These are phyloP conservation scores for Pythium rishiriense DNA, from an alignment of 352 stramenopile genomes.

Conservation along the genomic window DNA sequence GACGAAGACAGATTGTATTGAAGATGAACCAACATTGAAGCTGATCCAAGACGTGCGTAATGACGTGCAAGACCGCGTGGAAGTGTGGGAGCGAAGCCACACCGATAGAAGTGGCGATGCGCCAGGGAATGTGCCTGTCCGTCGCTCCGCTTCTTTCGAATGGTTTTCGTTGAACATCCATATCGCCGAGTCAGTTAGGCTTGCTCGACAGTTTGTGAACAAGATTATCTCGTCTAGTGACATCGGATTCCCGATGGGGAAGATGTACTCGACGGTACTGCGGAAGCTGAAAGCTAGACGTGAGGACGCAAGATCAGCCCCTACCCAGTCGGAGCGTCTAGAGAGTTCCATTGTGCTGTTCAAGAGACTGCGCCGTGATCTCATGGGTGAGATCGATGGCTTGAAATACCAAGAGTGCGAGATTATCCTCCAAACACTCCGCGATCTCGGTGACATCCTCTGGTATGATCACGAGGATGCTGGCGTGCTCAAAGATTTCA, in stretches of 20 bases:
- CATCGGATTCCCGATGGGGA: not conserved
- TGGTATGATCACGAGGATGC: slow-evolving; percentile 22
- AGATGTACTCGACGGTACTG: not conserved
- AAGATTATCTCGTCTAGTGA: not conserved
- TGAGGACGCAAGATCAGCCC: not conserved
- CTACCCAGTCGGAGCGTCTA: not conserved
- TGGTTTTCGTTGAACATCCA: not conserved
- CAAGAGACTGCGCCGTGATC: not conserved
- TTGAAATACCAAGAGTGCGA: slow-evolving; percentile 4
- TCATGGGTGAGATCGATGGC: slow-evolving; percentile 11
- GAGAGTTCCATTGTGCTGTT: slow-evolving; percentile 5
- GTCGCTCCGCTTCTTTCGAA: not conserved
- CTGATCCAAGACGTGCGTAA: not conserved
- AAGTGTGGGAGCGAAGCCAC: not conserved
- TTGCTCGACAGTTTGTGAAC: not conserved
- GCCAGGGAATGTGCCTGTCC: no score
- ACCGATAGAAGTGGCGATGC: no score
- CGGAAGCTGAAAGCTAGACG: not conserved
- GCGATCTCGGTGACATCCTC: slow-evolving; percentile 23
- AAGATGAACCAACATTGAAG: not conserved
- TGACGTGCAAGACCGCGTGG: not conserved
- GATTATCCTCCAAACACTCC: slow-evolving; percentile 16
- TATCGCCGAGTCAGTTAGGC: not conserved
- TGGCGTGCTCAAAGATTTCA: slow-evolving; percentile 9
- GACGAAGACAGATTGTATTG: not conserved